phyloP scores from a whole-genome alignment of 2,329 filamentous ascomycete genomes.

The Hymenoscyphus fructigenus region DNA sequence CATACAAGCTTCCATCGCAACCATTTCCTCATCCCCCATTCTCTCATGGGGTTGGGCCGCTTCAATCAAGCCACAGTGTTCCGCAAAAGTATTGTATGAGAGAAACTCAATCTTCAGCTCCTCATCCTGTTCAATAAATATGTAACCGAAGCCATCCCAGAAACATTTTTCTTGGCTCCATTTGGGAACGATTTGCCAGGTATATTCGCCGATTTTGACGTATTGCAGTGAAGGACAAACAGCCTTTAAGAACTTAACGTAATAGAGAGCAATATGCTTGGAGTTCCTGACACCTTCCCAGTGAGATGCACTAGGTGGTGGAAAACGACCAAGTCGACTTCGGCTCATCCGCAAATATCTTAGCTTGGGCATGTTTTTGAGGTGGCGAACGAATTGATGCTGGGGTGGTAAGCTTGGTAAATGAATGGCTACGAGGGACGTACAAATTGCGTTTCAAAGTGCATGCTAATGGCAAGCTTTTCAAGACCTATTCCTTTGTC shows the following conservation, averaged over 20 bases:
- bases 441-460: conserved; percentile 19
- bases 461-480: conserved; percentile 13
- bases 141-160: background rate
- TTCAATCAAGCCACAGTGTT: background rate
- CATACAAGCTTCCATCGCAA: background rate
- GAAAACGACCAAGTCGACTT: conserved; percentile 10
- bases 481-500: conserved; percentile 12
- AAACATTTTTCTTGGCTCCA: background rate
- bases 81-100: background rate
- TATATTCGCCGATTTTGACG: conserved; percentile 11
- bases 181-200: conserved; percentile 15
- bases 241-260: conserved; percentile 15
- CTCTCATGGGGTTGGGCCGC: background rate
- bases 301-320: conserved; percentile 11
- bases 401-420: conserved; percentile 6
- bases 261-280: conserved; percentile 14
- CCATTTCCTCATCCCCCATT: background rate
- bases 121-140: background rate
- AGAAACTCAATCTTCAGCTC: background rate
- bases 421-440: background rate
- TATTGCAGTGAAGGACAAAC: conserved; percentile 19
- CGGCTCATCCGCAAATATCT: conserved; percentile 12
- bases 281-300: conserved; percentile 7
- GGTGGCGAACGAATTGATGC: conserved; percentile 10
- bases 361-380: conserved; percentile 8